These are phyloP conservation scores for Termitomyces heimii DNA, from an alignment of 768 basidiomycete genomes.

Conservation along the genomic window DNA sequence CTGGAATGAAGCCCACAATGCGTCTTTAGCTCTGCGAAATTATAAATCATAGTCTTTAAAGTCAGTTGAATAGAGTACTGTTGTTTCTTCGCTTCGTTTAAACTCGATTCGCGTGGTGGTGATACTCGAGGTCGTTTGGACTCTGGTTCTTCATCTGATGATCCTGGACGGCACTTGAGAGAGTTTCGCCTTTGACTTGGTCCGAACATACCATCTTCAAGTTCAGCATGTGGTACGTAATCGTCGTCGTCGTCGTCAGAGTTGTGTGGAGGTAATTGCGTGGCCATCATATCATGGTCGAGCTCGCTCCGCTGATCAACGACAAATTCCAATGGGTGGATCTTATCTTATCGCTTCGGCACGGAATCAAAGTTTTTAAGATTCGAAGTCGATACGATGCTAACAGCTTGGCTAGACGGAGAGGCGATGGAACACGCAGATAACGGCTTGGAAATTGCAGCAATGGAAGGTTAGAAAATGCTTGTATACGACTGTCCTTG, in stretches of 20 bases:
- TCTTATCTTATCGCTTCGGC: constrained; percentile 1
- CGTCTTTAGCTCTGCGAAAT: constrained; percentile 46
- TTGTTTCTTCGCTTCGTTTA: constrained; percentile 37
- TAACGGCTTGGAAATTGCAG: background rate
- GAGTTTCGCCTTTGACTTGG: background rate
- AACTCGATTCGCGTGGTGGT: constrained; percentile 19
- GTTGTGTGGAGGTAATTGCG: constrained; percentile 11
- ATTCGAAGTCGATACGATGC: too few species aligned
- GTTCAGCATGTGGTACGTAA: constrained; percentile 47
- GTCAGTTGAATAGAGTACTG: constrained; percentile 24
- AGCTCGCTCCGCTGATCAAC: background rate
- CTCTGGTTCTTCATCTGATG: constrained; percentile 31
- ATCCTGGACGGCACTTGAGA: constrained; percentile 18
- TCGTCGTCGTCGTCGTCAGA: constrained; percentile 71
- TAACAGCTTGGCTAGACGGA: background rate
- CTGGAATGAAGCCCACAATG: constrained; percentile 66
- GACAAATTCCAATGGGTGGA: background rate
- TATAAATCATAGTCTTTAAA: constrained; percentile 1
- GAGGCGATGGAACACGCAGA: background rate
- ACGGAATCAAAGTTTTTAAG: too few species aligned
- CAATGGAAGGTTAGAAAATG: background rate
- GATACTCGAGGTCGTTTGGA: constrained; percentile 27
- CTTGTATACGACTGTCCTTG: background rate
- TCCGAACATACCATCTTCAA: constrained; percentile 25
- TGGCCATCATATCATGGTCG: constrained; percentile 10